Evolutionary conservation across 140 eudicot genomes (phyloP).

Genomic region (Anethum foeniculum): DNA sequence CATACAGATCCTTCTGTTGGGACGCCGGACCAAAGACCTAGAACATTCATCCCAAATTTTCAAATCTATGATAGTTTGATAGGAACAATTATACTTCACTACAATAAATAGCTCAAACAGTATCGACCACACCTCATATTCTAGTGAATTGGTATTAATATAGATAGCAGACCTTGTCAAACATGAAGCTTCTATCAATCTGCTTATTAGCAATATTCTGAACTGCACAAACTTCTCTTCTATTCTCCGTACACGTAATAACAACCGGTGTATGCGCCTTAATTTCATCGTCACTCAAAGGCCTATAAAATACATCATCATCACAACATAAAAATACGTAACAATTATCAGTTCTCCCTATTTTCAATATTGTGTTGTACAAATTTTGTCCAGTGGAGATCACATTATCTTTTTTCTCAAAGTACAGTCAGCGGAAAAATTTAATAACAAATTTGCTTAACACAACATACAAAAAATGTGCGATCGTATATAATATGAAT

Average conservation of each 20-base stretch:
- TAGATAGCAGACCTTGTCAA: constrained; percentile 63
- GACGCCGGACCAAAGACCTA: constrained; percentile 45
- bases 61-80: background rate
- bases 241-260: constrained; percentile 65
- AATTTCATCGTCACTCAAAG: constrained; percentile 75
- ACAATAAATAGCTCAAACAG: background rate
- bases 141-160: background rate
- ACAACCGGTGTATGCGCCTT: constrained; percentile 78
- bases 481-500: background rate
- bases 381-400: background rate
- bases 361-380: background rate
- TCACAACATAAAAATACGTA: background rate
- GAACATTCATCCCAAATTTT: constrained; percentile 6
- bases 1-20: constrained; percentile 40
- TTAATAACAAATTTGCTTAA: background rate
- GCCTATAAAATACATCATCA: constrained; percentile 33
- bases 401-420: background rate
- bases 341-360: background rate
- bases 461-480: background rate
- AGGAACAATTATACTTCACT: background rate
- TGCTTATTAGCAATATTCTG: constrained; percentile 86
- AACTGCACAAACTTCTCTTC: constrained; percentile 85
- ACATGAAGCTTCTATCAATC: constrained; percentile 76
- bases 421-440: background rate
- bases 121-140: background rate